Conservation (phyloP, 768 basidiomycete genomes). For the Kwoniella mangroviensis region DNA sequence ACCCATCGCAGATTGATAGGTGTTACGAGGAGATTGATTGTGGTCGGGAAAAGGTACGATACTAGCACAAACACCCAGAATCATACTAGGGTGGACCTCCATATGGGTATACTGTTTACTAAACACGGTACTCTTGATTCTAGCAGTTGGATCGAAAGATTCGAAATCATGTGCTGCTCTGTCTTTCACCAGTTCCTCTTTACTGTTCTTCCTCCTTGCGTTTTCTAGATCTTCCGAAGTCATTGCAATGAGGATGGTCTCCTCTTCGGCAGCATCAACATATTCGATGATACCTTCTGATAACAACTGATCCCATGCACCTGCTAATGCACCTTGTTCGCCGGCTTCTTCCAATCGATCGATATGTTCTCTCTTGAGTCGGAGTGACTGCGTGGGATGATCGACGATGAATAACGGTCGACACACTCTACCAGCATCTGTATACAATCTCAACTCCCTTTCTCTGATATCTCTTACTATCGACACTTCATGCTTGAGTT, state of each 20-base stretch:
- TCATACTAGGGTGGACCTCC: slow-evolving; percentile 99
- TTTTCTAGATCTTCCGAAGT: slow-evolving; percentile 92
- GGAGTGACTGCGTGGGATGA: slow-evolving; percentile 78
- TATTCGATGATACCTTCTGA: slow-evolving; percentile 89
- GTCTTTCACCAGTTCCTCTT: slow-evolving; percentile 48
- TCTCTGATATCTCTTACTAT: slow-evolving; percentile 98
- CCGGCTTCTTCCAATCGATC: slow-evolving; percentile 62
- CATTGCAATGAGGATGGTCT: slow-evolving; percentile 99
- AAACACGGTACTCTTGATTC: slow-evolving; percentile 80
- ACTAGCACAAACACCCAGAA: slow-evolving; percentile 95
- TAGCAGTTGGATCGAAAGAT: slow-evolving; percentile 77
- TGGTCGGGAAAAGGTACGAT: slow-evolving; percentile 99
- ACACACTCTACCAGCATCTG: slow-evolving; percentile 95
- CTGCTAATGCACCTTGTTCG: slow-evolving; percentile 61
- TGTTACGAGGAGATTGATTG: slow-evolving; percentile 99
- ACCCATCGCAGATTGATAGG: slow-evolving; percentile 99
- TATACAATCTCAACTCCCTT: slow-evolving; percentile 88
- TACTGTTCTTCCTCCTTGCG: slow-evolving; percentile 62
- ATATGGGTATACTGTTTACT: slow-evolving; percentile 97
- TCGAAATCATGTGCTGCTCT: slow-evolving; percentile 59
- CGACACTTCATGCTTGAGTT: slow-evolving; percentile 93
- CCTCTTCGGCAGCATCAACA: slow-evolving; percentile 97
- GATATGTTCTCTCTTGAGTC: slow-evolving; percentile 82
- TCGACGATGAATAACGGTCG: slow-evolving; percentile 93
- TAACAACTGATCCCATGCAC: slow-evolving; percentile 76